Conservation (phyloP, 2,329 filamentous ascomycete genomes). For the Xylaria sp. region DNA sequence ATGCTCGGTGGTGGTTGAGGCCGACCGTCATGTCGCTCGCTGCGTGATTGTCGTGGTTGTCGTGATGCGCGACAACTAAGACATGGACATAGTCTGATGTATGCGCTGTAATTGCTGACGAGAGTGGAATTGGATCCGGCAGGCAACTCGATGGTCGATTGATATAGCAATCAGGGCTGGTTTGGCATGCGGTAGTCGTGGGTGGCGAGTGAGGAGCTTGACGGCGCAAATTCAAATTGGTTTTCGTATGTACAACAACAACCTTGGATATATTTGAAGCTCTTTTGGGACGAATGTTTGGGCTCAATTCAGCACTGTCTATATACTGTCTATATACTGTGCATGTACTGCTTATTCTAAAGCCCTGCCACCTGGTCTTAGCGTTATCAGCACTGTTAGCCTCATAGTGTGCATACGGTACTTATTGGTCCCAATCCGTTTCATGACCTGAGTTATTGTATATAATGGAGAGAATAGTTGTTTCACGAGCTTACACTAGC, state of each 20-base stretch:
- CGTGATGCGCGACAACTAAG: conserved; percentile 29
- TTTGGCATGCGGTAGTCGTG: neutral
- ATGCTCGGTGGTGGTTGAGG: conserved; percentile 21
- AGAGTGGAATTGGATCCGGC: too few relatives aligned
- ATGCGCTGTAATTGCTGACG: too few relatives aligned
- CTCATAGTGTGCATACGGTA: neutral
- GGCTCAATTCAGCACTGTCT: neutral
- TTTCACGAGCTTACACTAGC: neutral
- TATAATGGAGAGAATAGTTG: neutral
- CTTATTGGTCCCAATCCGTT: neutral
- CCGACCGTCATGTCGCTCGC: conserved; percentile 33
- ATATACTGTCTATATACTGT: neutral
- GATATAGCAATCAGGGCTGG: neutral
- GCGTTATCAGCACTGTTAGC: neutral
- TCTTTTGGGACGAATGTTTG: neutral
- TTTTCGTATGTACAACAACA: neutral
- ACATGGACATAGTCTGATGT: neutral
- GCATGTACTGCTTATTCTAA: too few relatives aligned
- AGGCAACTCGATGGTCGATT: neutral
- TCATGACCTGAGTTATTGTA: neutral
- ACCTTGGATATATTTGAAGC: conserved; percentile 3
- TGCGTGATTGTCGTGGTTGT: neutral
- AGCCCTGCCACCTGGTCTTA: too few relatives aligned
- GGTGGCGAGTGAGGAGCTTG: neutral
- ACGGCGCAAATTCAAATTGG: conserved; percentile 1